A percentile compares a stretch with the other conserved stretches of the same genome.
These are phyloP conservation scores for Dactylonectria estremocensis DNA, from an alignment of 2,329 filamentous ascomycete species.

Conservation along the genomic window DNA sequence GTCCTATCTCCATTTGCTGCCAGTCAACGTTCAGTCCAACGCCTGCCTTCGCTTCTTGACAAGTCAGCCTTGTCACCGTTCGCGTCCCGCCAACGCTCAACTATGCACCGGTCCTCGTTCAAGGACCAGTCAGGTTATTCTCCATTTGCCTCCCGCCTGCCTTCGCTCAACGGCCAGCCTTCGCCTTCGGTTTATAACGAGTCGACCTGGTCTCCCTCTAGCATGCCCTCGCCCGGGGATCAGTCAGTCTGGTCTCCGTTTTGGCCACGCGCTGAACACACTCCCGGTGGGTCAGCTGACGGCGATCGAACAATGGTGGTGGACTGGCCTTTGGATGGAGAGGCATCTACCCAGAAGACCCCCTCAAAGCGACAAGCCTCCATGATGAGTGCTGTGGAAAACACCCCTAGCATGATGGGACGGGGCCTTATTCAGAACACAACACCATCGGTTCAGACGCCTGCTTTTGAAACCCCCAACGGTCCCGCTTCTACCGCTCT, in stretches of 20 bases:
- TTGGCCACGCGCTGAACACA: neutral
- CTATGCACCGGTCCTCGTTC: neutral
- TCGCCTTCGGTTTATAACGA: too few relatives aligned
- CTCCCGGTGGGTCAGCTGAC: neutral
- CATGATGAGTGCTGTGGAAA: neutral
- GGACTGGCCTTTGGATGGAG: neutral
- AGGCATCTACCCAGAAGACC: neutral
- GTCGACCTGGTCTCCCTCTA: too few relatives aligned
- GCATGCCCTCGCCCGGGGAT: neutral
- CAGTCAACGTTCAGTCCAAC: neutral
- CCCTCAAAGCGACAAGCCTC: slow-evolving; percentile 1
- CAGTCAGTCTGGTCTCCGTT: neutral
- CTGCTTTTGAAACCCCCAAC: slow-evolving; percentile 9
- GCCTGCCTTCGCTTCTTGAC: too few relatives aligned
- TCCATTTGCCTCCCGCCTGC: too few relatives aligned
- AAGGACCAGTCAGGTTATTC: neutral
- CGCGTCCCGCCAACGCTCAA: neutral
- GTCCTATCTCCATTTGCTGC: neutral
- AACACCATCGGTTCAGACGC: neutral
- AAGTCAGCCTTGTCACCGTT: neutral
- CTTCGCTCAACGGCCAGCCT: too few relatives aligned
- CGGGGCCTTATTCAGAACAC: slow-evolving; percentile 2
- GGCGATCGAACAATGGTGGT: neutral
- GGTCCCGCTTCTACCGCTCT: neutral
- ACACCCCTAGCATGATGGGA: slow-evolving; percentile 10